Percentiles rank a stretch among this genome's conserved stretches.
Evolutionary conservation across 2,329 filamentous ascomycete genomes (phyloP).

Genomic region (Metarhizium guizhouense): DNA sequence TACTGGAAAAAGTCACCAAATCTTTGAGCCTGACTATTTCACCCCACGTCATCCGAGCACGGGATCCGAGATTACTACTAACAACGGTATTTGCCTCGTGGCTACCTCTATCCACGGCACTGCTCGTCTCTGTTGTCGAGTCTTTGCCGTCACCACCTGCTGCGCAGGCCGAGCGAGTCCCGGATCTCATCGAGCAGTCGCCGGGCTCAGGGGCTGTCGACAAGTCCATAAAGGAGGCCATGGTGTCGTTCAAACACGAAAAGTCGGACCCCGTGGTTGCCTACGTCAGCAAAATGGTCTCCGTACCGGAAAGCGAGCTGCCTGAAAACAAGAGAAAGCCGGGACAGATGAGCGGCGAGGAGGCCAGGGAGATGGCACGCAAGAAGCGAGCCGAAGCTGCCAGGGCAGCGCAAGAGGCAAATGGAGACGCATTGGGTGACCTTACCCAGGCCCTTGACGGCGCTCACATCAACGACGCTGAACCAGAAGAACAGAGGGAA

Average conservation of each 20-base stretch:
- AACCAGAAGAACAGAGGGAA: slow-evolving; percentile 45
- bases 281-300: slow-evolving; percentile 98
- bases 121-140: slow-evolving; percentile 90
- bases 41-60: slow-evolving; percentile 72
- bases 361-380: slow-evolving; percentile 78
- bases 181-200: slow-evolving; percentile 67
- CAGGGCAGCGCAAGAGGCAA: slow-evolving; percentile 50
- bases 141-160: slow-evolving; percentile 74
- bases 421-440: slow-evolving; percentile 40
- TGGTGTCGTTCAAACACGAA: slow-evolving; percentile 67
- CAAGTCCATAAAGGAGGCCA: slow-evolving; percentile 62
- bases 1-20: slow-evolving; percentile 92
- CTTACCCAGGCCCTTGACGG: slow-evolving; percentile 53
- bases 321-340: slow-evolving; percentile 69
- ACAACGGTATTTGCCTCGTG: slow-evolving; percentile 81
- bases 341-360: slow-evolving; percentile 69
- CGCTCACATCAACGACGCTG: slow-evolving; percentile 47
- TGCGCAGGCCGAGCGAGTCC: slow-evolving; percentile 74
- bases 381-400: slow-evolving; percentile 87
- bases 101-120: slow-evolving; percentile 85
- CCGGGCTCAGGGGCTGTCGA: slow-evolving; percentile 69
- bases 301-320: slow-evolving; percentile 84
- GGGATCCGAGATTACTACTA: slow-evolving; percentile 75
- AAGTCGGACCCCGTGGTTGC: slow-evolving; percentile 73
- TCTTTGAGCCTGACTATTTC: slow-evolving; percentile 78